Conservation (phyloP, 257 asterid species). For the Solanum pennellii region DNA sequence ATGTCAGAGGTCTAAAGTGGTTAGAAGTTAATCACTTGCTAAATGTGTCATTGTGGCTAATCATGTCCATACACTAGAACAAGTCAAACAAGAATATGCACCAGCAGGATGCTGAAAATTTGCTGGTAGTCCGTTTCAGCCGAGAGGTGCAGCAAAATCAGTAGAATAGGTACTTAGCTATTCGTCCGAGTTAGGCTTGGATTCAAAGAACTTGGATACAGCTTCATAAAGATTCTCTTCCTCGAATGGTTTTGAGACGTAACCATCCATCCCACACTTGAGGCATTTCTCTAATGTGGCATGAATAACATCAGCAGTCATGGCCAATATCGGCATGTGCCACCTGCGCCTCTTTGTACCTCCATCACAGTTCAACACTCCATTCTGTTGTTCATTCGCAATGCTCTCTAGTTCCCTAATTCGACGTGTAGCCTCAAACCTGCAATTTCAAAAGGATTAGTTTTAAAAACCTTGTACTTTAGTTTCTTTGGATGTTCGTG, state of each 20-base stretch:
- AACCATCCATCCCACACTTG: constrained; percentile 78
- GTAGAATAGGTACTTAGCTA: neutral
- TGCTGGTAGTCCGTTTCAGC: constrained; percentile 10
- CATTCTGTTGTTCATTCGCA: constrained; percentile 25
- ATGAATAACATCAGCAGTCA: constrained; percentile 91
- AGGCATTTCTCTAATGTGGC: constrained; percentile 74
- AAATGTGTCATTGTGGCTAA: neutral
- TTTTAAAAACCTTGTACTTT: neutral
- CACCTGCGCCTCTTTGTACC: constrained; percentile 7
- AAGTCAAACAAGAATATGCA: neutral
- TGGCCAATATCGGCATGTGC: constrained; percentile 83
- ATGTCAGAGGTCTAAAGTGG: neutral
- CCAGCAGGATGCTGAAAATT: constrained; percentile 33
- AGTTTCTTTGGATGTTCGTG: neutral
- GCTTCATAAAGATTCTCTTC: constrained; percentile 74
- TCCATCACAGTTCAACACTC: constrained; percentile 10
- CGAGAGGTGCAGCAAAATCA: neutral
- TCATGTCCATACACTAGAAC: neutral
- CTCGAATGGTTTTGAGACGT: constrained; percentile 83
- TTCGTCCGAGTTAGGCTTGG: constrained; percentile 15
- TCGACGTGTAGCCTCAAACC: constrained; percentile 77
- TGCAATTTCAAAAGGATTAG: constrained; percentile 8
- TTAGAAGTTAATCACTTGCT: neutral
- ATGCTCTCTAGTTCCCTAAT: constrained; percentile 63
- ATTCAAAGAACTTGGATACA: constrained; percentile 62